A percentile compares a stretch with the other conserved stretches of the same genome.
Conservation (phyloP, 768 basidiomycete species). For the Chalciporus pseudorubinellus region DNA sequence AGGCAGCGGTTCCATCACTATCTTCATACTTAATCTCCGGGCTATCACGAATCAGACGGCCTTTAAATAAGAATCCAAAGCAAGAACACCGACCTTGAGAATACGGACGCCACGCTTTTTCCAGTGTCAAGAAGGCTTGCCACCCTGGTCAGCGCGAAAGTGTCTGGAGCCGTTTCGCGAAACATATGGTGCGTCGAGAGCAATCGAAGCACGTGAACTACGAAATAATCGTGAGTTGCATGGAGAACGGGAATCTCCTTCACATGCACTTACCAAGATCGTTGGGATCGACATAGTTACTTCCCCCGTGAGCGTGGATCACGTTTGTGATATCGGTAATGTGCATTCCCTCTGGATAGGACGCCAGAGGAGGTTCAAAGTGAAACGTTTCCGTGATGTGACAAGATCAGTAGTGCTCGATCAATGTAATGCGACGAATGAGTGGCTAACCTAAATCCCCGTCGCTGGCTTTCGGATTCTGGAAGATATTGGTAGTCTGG, state of each 20-base stretch:
- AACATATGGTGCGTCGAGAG: slow-evolving; percentile 79
- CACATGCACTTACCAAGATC: slow-evolving; percentile 14
- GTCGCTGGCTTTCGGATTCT: background rate
- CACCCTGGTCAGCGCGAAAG: slow-evolving; percentile 70
- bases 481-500: background rate
- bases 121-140: slow-evolving; percentile 70
- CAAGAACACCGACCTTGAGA: slow-evolving; percentile 40
- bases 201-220: slow-evolving; percentile 72
- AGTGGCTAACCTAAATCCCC: background rate
- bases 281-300: slow-evolving; percentile 16
- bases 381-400: background rate
- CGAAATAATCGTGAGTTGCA: background rate
- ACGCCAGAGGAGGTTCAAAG: background rate
- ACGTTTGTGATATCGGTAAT: slow-evolving; percentile 20
- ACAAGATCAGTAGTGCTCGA: background rate
- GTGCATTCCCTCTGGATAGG: slow-evolving; percentile 17
- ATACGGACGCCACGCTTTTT: slow-evolving; percentile 49
- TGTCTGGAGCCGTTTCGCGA: slow-evolving; percentile 64
- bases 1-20: slow-evolving; percentile 65
- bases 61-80: background rate
- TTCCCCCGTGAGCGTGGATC: slow-evolving; percentile 19
- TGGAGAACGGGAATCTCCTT: background rate
- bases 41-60: slow-evolving; percentile 30
- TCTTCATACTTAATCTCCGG: slow-evolving; percentile 64
- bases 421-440: too few species aligned